Evolutionary conservation across 140 eudicot species (phyloP).

Genomic region (Bidens hawaiensis): DNA sequence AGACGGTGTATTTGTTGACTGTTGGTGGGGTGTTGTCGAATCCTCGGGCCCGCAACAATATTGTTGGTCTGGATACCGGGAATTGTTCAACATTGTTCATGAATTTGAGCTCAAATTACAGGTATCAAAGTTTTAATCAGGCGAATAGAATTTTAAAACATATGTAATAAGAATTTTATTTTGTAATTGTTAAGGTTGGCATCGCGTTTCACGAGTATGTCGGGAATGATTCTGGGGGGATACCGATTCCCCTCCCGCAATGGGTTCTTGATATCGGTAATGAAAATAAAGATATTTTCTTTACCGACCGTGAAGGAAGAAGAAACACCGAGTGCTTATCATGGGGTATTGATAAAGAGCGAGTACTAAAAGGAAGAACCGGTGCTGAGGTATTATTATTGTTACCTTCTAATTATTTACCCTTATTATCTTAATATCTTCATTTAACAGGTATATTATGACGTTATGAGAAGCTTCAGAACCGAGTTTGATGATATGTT

Average conservation of each 20-base stretch:
- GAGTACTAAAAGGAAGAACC: conserved; percentile 62
- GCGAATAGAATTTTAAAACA: conserved; percentile 2
- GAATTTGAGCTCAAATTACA: conserved; percentile 58
- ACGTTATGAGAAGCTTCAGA: conserved; percentile 70
- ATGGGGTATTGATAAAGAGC: conserved; percentile 74
- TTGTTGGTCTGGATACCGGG: conserved; percentile 63
- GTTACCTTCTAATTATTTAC: background rate
- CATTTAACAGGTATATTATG: conserved; percentile 48
- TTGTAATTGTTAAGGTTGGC: conserved; percentile 38
- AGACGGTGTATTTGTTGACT: conserved; percentile 62
- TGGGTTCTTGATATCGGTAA: conserved; percentile 70
- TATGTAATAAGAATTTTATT: background rate
- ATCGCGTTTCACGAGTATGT: conserved; percentile 60
- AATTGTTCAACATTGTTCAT: conserved; percentile 44
- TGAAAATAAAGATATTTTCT: conserved; percentile 56
- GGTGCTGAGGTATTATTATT: conserved; percentile 46
- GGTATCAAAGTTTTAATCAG: conserved; percentile 30
- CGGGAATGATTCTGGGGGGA: conserved; percentile 44
- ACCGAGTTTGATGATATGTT: conserved; percentile 62
- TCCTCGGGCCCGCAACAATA: conserved; percentile 52
- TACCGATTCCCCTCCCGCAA: conserved; percentile 56
- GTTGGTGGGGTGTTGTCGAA: conserved; percentile 83
- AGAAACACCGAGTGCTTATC: conserved; percentile 61
- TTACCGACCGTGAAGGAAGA: conserved; percentile 65
- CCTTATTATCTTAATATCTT: background rate